Evolutionary conservation across 2,329 filamentous ascomycete genomes (phyloP).

Genomic region (Blastomyces percursus): DNA sequence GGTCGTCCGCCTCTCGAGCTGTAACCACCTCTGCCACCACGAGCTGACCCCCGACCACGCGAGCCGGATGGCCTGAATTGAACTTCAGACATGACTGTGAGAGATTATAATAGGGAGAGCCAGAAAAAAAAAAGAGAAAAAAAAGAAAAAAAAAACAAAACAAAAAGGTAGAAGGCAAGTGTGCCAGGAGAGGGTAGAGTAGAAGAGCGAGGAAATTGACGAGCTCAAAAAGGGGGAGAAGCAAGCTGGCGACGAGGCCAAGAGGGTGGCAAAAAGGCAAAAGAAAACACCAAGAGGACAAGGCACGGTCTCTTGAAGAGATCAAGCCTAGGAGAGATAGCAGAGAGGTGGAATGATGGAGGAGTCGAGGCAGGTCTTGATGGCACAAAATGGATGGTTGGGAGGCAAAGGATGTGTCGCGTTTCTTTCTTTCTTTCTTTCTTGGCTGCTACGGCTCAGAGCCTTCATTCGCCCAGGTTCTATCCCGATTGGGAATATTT

Average conservation of each 20-base stretch:
- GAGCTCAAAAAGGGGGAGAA: constrained; percentile 9
- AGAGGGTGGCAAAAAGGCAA: constrained; percentile 14
- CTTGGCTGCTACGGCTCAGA: constrained; percentile 4
- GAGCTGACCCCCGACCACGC: constrained; percentile 80
- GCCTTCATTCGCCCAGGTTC: neutral
- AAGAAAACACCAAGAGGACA: constrained; percentile 18
- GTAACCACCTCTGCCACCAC: constrained; percentile 72
- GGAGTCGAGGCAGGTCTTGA: neutral
- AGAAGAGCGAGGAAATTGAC: constrained; percentile 3
- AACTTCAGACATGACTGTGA: constrained; percentile 79
- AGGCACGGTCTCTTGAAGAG: constrained; percentile 20
- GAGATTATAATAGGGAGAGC: constrained; percentile 20
- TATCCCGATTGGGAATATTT: neutral
- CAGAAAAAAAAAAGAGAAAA: too few relatives aligned
- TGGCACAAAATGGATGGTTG: constrained; percentile 12
- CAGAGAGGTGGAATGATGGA: constrained; percentile 5
- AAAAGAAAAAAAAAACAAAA: too few relatives aligned
- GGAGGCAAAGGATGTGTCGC: constrained; percentile 13
- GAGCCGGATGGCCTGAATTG: constrained; percentile 70
- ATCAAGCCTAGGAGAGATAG: constrained; percentile 7
- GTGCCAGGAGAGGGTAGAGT: constrained; percentile 12
- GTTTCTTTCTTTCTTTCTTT: constrained; percentile 7
- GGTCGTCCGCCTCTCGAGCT: constrained; percentile 60
- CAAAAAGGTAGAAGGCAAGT: constrained; percentile 20
- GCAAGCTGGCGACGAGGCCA: constrained; percentile 6